phyloP scores from a whole-genome alignment of 192 early-diverging fungal genomes.

The Podila clonocystis region DNA sequence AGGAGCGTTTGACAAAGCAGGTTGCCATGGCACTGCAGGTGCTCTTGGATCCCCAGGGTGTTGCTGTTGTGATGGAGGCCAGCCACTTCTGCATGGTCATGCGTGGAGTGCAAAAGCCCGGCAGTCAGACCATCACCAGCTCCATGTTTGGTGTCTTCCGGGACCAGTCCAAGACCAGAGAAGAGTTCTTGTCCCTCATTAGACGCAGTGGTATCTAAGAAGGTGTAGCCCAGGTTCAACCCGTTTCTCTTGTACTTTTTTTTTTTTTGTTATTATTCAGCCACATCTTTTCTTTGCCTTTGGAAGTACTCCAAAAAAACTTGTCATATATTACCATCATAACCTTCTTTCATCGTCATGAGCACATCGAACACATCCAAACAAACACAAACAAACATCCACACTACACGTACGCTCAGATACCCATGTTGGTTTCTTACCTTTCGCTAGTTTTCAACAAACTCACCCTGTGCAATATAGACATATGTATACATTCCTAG shows the following conservation, averaged over 20 bases:
- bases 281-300: background rate
- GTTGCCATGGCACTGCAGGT: slow-evolving; percentile 91
- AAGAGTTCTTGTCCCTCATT: slow-evolving; percentile 94
- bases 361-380: no score
- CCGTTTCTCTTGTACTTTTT: background rate
- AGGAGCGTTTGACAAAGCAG: slow-evolving; percentile 99
- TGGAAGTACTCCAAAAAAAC: background rate
- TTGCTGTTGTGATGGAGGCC: slow-evolving; percentile 98
- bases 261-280: background rate
- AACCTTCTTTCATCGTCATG: no score
- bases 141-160: slow-evolving; percentile 97
- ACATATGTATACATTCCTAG: no score
- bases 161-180: slow-evolving; percentile 89
- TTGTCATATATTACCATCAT: background rate
- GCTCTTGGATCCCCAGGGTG: slow-evolving; percentile 93
- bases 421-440: no score
- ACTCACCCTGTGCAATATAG: no score
- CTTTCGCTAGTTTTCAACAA: no score
- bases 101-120: slow-evolving; percentile 97
- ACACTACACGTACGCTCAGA: no score
- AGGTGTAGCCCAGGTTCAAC: background rate
- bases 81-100: slow-evolving; percentile 98
- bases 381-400: no score
- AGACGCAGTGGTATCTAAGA: slow-evolving; percentile 38
- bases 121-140: slow-evolving; percentile 92